phyloP scores from a whole-genome alignment of 225 moss, liverwort and hornwort genomes.

The Polytrichum formosum region DNA sequence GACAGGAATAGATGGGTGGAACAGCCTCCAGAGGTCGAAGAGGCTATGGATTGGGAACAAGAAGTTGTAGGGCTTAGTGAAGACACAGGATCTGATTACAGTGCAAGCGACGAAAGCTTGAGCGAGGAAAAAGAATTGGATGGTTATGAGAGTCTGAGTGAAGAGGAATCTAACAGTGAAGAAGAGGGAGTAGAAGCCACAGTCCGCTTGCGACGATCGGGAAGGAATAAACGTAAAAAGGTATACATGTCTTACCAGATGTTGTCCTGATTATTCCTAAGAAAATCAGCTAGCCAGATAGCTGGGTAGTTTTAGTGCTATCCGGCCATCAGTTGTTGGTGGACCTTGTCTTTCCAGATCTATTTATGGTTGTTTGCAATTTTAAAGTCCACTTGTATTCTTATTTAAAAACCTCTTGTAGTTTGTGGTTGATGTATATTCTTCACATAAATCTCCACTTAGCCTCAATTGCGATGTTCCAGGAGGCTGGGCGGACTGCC shows the following conservation, averaged over 20 bases:
- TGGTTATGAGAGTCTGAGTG: slow-evolving; percentile 59
- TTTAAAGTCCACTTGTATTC: background rate
- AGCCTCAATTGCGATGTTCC: slow-evolving; percentile 4
- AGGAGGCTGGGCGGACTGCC: slow-evolving; percentile 61
- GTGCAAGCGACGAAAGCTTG: slow-evolving; percentile 83
- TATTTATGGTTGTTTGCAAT: slow-evolving; percentile 3
- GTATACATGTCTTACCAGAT: slow-evolving; percentile 15
- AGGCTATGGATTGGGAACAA: slow-evolving; percentile 97
- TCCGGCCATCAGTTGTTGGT: background rate
- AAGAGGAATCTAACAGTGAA: slow-evolving; percentile 71
- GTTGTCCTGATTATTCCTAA: no score
- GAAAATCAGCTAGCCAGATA: no score
- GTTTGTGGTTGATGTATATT: no score
- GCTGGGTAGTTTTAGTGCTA: no score
- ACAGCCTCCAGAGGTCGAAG: slow-evolving; percentile 82
- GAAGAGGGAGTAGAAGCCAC: slow-evolving; percentile 64
- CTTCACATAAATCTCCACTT: no score
- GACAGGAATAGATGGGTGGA: slow-evolving; percentile 88
- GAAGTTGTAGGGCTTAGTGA: slow-evolving; percentile 77
- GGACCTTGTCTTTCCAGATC: slow-evolving; percentile 1
- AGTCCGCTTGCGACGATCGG: slow-evolving; percentile 74
- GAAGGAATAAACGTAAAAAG: slow-evolving; percentile 90
- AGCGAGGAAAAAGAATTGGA: slow-evolving; percentile 54
- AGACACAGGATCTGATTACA: slow-evolving; percentile 97
- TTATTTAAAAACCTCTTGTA: no score